Percentiles rank a stretch among this genome's conserved stretches.
phyloP scores from a whole-genome alignment of 2,329 filamentous ascomycete species.

The Tolypocladium ovalisporum region DNA sequence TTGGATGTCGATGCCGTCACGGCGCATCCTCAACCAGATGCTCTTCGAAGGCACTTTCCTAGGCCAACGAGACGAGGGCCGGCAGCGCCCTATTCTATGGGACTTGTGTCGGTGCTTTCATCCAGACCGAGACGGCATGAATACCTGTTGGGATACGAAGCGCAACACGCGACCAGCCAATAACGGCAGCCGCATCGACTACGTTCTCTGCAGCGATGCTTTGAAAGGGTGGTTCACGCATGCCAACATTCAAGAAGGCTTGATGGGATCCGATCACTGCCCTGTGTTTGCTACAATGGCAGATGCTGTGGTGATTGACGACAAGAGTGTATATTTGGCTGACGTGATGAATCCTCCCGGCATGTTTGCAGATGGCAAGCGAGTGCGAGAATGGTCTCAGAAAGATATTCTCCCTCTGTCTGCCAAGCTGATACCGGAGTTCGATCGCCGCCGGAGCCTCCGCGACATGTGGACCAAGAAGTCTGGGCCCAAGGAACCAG shows the following conservation, averaged over 20 bases:
- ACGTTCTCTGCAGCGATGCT: conserved; percentile 70
- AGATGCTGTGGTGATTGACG: conserved; percentile 44
- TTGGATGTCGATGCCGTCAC: conserved; percentile 60
- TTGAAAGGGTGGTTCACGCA: conserved; percentile 73
- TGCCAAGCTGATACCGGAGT: conserved; percentile 77
- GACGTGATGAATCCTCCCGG: conserved; percentile 72
- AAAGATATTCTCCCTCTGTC: conserved; percentile 65
- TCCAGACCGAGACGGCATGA: conserved; percentile 76
- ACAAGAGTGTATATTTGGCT: conserved; percentile 39
- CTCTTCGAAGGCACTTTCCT: conserved; percentile 60
- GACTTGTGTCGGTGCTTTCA: conserved; percentile 80
- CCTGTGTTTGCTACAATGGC: conserved; percentile 74
- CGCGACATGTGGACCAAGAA: conserved; percentile 74
- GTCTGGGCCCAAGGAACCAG: conserved; percentile 5
- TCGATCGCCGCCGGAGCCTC: conserved; percentile 73
- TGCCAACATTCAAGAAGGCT: conserved; percentile 82
- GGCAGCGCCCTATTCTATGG: conserved; percentile 63
- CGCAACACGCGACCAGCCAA: conserved; percentile 94
- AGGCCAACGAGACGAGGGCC: conserved; percentile 55
- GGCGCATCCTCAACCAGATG: conserved; percentile 79
- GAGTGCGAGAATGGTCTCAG: conserved; percentile 53
- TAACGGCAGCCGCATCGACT: conserved; percentile 87
- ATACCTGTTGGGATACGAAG: conserved; percentile 92
- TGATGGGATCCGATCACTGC: conserved; percentile 94
- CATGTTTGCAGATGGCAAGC: conserved; percentile 57